These are phyloP conservation scores for Teratosphaeria epicoccoides DNA, from an alignment of 2,329 filamentous ascomycete species.

Conservation along the genomic window DNA sequence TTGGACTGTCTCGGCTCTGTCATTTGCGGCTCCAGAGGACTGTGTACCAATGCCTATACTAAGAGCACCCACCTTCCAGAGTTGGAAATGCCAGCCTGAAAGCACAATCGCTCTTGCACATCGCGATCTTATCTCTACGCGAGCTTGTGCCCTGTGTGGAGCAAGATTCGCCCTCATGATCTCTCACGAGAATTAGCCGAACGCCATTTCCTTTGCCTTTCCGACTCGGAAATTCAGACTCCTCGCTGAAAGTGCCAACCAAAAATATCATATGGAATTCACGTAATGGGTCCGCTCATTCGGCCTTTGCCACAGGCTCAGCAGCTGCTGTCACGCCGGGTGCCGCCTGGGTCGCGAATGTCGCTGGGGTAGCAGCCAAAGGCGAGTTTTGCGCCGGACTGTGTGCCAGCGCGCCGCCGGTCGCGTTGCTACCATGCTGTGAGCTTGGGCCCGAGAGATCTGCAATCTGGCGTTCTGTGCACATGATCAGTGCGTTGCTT, in stretches of 20 bases:
- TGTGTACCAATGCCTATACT: too few species aligned
- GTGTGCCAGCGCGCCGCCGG: background rate
- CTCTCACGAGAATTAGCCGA: background rate
- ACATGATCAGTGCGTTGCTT: background rate
- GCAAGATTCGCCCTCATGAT: background rate
- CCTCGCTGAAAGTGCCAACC: background rate
- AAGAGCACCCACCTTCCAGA: too few species aligned
- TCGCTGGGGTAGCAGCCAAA: slow-evolving; percentile 5
- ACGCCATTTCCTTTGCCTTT: background rate
- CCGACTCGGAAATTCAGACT: background rate
- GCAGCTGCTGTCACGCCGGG: background rate
- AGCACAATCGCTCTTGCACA: too few species aligned
- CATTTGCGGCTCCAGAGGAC: too few species aligned
- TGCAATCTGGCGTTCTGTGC: slow-evolving; percentile 10
- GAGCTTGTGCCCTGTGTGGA: background rate
- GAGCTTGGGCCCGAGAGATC: slow-evolving; percentile 4
- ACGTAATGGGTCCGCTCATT: background rate
- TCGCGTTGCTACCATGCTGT: background rate
- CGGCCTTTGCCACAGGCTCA: background rate
- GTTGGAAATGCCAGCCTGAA: too few species aligned
- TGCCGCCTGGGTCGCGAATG: slow-evolving; percentile 3
- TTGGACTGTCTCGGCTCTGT: too few species aligned
- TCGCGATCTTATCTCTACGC: too few species aligned
- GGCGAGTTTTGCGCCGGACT: slow-evolving; percentile 7
- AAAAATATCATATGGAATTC: background rate